Conservation (phyloP, 2,329 filamentous ascomycete genomes). For the Chaetomium globosum region DNA sequence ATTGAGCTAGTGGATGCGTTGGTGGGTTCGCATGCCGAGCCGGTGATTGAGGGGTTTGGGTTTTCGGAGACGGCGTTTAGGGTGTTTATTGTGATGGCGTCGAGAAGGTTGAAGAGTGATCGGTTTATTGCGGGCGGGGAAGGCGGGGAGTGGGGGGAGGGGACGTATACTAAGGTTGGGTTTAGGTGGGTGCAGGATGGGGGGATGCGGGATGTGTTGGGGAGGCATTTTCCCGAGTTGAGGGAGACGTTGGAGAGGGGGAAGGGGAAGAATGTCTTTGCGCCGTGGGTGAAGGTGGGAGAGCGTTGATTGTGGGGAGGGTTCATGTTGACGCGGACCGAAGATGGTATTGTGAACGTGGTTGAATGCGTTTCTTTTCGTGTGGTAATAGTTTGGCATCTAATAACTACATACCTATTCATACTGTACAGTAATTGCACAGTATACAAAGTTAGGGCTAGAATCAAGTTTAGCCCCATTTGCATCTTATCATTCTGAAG, state of each 20-base stretch:
- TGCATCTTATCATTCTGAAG: too few relatives aligned
- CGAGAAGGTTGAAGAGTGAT: conserved; percentile 48
- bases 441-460: not conserved
- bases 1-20: conserved; percentile 49
- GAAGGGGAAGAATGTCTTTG: conserved; percentile 41
- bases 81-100: conserved; percentile 51
- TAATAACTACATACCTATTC: not conserved
- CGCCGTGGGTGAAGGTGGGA: conserved; percentile 39
- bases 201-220: conserved; percentile 49
- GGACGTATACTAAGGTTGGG: conserved; percentile 47
- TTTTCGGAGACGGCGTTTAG: conserved; percentile 53
- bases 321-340: too few relatives aligned
- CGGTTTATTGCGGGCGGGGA: conserved; percentile 47
- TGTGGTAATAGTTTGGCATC: not conserved
- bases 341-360: too few relatives aligned
- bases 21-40: conserved; percentile 48
- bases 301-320: not conserved
- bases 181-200: conserved; percentile 48
- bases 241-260: conserved; percentile 39
- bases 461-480: too few relatives aligned
- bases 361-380: not conserved
- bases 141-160: conserved; percentile 41
- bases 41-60: conserved; percentile 49
- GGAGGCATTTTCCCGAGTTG: conserved; percentile 49
- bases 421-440: not conserved